phyloP scores from a whole-genome alignment of 345 rosid species.

The Eucalyptus tenuipes region DNA sequence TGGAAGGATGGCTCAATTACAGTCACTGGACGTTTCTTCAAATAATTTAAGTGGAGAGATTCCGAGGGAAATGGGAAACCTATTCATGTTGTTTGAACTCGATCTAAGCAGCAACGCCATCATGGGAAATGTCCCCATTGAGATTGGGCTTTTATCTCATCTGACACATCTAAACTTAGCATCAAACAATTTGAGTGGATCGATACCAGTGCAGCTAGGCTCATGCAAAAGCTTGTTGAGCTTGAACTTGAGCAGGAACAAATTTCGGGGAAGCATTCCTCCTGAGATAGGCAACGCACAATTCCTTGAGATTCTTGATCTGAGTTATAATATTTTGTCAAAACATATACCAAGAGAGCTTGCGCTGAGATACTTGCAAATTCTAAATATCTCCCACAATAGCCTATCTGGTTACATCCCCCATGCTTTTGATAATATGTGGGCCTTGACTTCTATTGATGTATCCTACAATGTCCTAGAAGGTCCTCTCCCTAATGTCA shows the following conservation, averaged over 20 bases:
- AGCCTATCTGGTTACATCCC: background rate
- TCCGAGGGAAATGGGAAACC: background rate
- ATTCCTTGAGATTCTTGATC: background rate
- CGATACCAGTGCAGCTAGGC: rapidly evolving
- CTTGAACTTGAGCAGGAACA: background rate
- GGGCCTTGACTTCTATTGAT: background rate
- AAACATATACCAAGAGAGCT: background rate
- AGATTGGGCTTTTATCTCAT: background rate
- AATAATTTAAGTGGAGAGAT: background rate
- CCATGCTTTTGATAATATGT: background rate
- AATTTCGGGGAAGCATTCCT: background rate
- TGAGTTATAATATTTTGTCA: background rate
- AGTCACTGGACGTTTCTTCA: rapidly evolving
- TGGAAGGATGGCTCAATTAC: background rate
- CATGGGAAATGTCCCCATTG: background rate
- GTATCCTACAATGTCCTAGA: background rate
- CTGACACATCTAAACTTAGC: background rate
- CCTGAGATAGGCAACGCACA: background rate
- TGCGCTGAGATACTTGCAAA: background rate
- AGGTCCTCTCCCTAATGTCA: background rate
- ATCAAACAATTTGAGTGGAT: background rate
- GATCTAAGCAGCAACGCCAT: background rate
- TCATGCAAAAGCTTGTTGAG: background rate
- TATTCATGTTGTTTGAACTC: background rate
- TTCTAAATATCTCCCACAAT: background rate